phyloP scores from a whole-genome alignment of 345 rosid genomes.

The Combretum micranthum region DNA sequence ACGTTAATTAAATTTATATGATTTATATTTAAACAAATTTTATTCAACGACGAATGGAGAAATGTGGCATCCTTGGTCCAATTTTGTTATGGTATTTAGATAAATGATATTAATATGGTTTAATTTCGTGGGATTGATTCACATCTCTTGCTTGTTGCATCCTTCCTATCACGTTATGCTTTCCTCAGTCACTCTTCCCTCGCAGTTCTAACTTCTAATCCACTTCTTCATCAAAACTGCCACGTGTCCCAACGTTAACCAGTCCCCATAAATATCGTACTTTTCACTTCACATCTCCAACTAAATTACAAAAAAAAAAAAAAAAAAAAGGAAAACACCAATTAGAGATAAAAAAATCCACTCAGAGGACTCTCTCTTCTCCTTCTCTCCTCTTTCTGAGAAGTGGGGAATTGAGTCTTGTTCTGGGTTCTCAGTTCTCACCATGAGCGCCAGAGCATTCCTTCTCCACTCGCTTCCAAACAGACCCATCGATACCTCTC shows the following conservation, averaged over 20 bases:
- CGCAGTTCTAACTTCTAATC: conserved; percentile 17
- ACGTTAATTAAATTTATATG: too few species aligned
- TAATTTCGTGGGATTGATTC: too few species aligned
- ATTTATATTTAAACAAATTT: too few species aligned
- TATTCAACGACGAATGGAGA: too few species aligned
- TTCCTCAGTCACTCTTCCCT: too few species aligned
- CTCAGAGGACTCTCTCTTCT: background rate
- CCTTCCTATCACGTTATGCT: too few species aligned
- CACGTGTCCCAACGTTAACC: conserved; percentile 59
- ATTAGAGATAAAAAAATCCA: too few species aligned
- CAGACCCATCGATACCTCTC: conserved; percentile 18
- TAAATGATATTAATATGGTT: too few species aligned
- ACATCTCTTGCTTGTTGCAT: too few species aligned
- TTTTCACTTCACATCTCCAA: conserved; percentile 6
- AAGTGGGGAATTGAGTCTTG: conserved; percentile 54
- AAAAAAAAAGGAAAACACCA: conserved; percentile 9
- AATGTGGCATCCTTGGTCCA: too few species aligned
- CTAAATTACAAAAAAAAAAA: background rate
- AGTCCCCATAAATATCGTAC: conserved; percentile 30
- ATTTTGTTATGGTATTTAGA: too few species aligned
- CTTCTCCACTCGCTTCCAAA: conserved; percentile 24
- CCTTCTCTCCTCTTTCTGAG: background rate
- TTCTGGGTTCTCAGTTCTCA: conserved; percentile 45
- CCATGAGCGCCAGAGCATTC: conserved; percentile 53
- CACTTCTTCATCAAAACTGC: background rate